A percentile compares a stretch with the other conserved stretches of the same genome.
Evolutionary conservation across 768 basidiomycete genomes (phyloP).

Genomic region (Rhodocollybia butyracea): DNA sequence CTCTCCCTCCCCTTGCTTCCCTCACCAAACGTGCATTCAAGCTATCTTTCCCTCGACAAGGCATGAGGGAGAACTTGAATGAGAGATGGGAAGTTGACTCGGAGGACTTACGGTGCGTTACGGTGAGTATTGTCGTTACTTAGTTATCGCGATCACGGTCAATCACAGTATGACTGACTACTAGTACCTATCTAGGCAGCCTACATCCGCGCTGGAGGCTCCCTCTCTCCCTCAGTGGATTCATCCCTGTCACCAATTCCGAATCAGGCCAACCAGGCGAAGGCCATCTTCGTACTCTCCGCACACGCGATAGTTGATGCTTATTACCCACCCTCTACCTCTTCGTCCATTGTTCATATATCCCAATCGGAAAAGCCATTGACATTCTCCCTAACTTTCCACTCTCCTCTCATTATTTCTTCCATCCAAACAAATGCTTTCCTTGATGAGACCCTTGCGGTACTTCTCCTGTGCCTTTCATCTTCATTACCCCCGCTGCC

Average conservation of each 20-base stretch:
- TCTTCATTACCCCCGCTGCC: not conserved
- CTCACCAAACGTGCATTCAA: slow-evolving; percentile 48
- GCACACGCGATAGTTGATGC: not conserved
- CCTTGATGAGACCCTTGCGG: not conserved
- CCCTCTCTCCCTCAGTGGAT: no score
- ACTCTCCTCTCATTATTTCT: slow-evolving; percentile 35
- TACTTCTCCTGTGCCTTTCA: not conserved
- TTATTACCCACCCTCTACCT: not conserved
- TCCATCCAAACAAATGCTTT: slow-evolving; percentile 47
- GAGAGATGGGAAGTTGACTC: slow-evolving; percentile 40
- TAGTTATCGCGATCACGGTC: not conserved
- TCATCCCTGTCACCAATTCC: no score
- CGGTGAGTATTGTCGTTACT: slow-evolving; percentile 9
- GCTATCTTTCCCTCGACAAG: slow-evolving; percentile 39
- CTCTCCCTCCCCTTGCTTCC: slow-evolving; percentile 36
- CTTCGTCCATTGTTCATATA: not conserved
- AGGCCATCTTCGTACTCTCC: not conserved
- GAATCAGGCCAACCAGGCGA: no score
- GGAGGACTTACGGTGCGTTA: slow-evolving; percentile 31
- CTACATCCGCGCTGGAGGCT: not conserved
- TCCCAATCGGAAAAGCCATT: no score
- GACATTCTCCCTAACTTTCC: not conserved
- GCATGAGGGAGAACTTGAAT: slow-evolving; percentile 24
- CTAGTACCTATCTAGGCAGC: no score
- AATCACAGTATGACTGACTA: no score